Evolutionary conservation across 805 yeast genomes (phyloP), one percentile per base, ranked within the genome.

Genomic region (Zygosaccharomyces bisporus): DNA sequence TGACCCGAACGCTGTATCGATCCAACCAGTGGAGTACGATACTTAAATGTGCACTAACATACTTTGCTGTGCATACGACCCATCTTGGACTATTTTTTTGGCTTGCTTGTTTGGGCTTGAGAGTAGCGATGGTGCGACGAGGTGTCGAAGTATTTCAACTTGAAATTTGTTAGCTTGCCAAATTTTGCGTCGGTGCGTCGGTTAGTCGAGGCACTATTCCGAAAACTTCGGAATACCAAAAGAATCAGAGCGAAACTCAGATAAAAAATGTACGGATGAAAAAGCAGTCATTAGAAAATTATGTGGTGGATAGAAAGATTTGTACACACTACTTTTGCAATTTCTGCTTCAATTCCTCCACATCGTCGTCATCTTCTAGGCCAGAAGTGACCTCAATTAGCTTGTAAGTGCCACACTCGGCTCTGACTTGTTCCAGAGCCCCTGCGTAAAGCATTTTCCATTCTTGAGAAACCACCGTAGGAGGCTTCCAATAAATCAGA

Each of bases 61-160:
- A 86, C 95, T 74, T 86, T 77, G 78, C 96, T 86, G 88, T 91
- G 98, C 90, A 91, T 83, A 80, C 99, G 96, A 90, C 95, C 99
- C 99, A 91, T 91, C 73, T 79, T 86, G 81, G 75, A 65, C 72
- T 69, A 64, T 61, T 68, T 61, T 68, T 56, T 51, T 51, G 45
- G 47, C 47, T 49, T 57, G 50, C 44, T 49, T 46, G 49, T 47
- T 45, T 46, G 44, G 40, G 32, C 34, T 19, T 12, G 27, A 35
- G 27, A n/a, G n/a, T n/a, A n/a, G n/a, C n/a, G n/a, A n/a, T 16
- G 16, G 30, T 2, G 18, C 8, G 10, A 23, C 8, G 7, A 23
- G 27, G 20, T 7, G 18, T 8, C 23, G 30, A 35, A 35, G 23
- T 35, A 35, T 35, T 35, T 35, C 39, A 23, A 6, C 10, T 12